Evolutionary conservation across 148 eudicot genomes (phyloP).

Genomic region (Chenopodium suecicum): DNA sequence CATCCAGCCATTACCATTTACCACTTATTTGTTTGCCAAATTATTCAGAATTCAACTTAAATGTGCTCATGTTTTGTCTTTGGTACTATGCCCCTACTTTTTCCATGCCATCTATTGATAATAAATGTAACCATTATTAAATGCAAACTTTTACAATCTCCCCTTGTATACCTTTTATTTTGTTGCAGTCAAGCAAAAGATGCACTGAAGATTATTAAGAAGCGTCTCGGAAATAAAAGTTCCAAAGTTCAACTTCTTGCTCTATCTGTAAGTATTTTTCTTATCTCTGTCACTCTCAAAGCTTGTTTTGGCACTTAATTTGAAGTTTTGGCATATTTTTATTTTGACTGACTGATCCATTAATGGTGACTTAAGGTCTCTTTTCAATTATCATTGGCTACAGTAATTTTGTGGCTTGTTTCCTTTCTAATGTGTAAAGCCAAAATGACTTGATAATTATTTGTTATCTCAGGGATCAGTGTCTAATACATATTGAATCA

Average conservation of each 20-base stretch:
- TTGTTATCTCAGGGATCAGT: neutral
- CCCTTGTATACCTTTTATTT: constrained; percentile 5
- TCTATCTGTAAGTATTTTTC: constrained; percentile 60
- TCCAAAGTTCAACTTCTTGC: constrained; percentile 79
- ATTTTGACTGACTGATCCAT: neutral
- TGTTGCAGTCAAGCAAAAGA: constrained; percentile 85
- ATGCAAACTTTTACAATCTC: neutral
- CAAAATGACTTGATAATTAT: neutral
- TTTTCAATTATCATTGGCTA: neutral
- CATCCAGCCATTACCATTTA: neutral
- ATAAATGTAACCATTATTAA: neutral
- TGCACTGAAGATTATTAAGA: constrained; percentile 79
- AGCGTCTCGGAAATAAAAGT: constrained; percentile 71
- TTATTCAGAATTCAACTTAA: no score
- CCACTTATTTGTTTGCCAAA: neutral
- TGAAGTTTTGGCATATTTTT: neutral
- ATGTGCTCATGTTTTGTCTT: neutral
- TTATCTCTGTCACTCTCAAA: neutral
- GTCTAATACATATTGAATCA: neutral
- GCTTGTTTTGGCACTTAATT: neutral
- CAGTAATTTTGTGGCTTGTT: neutral
- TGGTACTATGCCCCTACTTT: neutral
- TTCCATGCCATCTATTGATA: neutral
- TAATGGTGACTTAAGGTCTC: neutral
- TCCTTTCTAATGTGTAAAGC: neutral